Percentiles rank a stretch among this genome's conserved stretches.
Evolutionary conservation across 257 asterid genomes (phyloP).

Genomic region (Solanum sparsipilum): DNA sequence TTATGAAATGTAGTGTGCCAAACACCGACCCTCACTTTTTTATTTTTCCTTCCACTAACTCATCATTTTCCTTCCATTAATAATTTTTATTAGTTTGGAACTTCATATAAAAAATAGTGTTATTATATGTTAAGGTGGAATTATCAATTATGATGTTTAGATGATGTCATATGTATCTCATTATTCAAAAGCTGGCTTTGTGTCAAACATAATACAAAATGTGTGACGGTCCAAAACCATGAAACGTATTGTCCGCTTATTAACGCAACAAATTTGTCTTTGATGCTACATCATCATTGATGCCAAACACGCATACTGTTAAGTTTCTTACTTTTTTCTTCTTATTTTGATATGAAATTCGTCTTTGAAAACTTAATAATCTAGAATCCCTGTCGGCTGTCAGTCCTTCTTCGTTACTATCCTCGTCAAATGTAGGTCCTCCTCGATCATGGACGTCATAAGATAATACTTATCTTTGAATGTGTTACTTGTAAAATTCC

Average conservation of each 20-base stretch:
- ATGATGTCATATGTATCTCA: neutral
- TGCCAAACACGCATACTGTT: neutral
- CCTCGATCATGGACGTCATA: neutral
- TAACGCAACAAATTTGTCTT: neutral
- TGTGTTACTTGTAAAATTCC: neutral
- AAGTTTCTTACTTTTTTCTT: neutral
- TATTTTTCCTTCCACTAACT: neutral
- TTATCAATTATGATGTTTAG: neutral
- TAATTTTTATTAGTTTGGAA: neutral
- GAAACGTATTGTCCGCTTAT: neutral
- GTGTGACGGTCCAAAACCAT: neutral
- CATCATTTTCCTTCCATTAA: neutral
- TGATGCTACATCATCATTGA: neutral
- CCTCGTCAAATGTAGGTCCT: neutral
- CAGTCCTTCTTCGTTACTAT: neutral
- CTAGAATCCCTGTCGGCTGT: fast-evolving
- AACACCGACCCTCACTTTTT: neutral
- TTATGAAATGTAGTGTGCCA: neutral
- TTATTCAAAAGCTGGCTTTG: neutral
- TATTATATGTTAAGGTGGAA: neutral
- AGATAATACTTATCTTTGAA: neutral
- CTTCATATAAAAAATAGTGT: neutral
- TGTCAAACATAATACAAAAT: neutral
- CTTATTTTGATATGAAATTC: neutral
- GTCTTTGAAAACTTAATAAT: neutral